Conservation (phyloP, 306 rosid genomes). For the Parietaria judaica region DNA sequence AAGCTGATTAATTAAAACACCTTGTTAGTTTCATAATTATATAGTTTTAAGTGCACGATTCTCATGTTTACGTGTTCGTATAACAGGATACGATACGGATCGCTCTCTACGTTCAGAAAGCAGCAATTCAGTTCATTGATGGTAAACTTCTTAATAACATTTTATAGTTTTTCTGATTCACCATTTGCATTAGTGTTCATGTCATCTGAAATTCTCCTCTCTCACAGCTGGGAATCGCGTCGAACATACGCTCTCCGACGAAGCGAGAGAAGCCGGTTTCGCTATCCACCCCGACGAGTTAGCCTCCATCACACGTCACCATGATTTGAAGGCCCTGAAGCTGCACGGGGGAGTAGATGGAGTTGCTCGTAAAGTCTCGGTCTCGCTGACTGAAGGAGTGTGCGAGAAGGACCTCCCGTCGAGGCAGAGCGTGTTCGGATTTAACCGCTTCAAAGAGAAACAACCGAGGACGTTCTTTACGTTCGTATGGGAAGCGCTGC, state of each 20-base stretch:
- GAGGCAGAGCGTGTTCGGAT: constrained; percentile 72
- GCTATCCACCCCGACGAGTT: constrained; percentile 81
- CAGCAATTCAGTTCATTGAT: constrained; percentile 81
- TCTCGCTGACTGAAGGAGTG: constrained; percentile 52
- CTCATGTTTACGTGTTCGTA: constrained; percentile 14
- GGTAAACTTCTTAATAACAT: constrained; percentile 38
- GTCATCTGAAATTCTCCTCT: not conserved
- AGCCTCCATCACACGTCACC: constrained; percentile 60
- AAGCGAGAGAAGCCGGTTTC: constrained; percentile 65
- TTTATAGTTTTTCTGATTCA: not conserved
- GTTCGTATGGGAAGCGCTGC: constrained; percentile 91
- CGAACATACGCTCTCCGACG: constrained; percentile 52
- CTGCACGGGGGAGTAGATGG: constrained; percentile 51
- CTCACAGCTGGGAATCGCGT: constrained; percentile 46
- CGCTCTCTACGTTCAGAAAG: constrained; percentile 81
- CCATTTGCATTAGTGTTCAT: no score
- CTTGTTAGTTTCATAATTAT: not conserved
- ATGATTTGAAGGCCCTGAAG: constrained; percentile 39
- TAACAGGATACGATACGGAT: constrained; percentile 78
- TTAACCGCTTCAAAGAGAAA: constrained; percentile 66
- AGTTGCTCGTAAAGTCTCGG: constrained; percentile 42
- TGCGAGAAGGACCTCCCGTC: constrained; percentile 29
- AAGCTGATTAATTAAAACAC: not conserved
- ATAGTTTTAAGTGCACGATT: not conserved
- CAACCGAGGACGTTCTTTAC: constrained; percentile 52